Percentiles rank a stretch among this genome's conserved stretches.
These are phyloP conservation scores for Alternaria triticina DNA, from an alignment of 2,329 filamentous ascomycete species.

Conservation along the genomic window DNA sequence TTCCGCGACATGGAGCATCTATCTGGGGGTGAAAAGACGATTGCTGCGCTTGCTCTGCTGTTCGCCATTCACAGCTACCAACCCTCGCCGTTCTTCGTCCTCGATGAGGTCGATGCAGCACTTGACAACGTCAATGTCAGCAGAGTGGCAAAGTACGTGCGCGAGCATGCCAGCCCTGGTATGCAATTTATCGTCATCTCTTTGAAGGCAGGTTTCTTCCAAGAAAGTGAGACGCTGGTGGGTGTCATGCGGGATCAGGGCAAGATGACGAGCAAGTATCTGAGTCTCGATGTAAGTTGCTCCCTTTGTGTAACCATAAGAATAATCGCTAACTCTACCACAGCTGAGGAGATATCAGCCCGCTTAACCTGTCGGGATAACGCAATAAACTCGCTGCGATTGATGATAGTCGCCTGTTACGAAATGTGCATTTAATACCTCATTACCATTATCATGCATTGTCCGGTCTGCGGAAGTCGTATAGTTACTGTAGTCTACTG, in stretches of 20 bases:
- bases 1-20: slow-evolving; percentile 99
- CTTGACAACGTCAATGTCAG: slow-evolving; percentile 98
- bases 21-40: slow-evolving; percentile 97
- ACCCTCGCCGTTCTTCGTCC: slow-evolving; percentile 94
- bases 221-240: slow-evolving; percentile 93
- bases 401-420: not conserved
- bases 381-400: not conserved
- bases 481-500: not conserved
- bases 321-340: not conserved
- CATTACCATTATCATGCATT: not conserved
- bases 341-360: not conserved
- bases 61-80: slow-evolving; percentile 98
- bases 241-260: slow-evolving; percentile 95
- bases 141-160: slow-evolving; percentile 95
- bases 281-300: slow-evolving; percentile 90
- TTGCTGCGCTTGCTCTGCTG: slow-evolving; percentile 93
- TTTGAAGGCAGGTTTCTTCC: slow-evolving; percentile 93
- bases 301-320: not conserved
- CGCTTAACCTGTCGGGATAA: not conserved
- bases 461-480: not conserved
- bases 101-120: slow-evolving; percentile 97
- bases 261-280: slow-evolving; percentile 86
- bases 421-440: not conserved
- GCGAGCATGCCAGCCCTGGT: slow-evolving; percentile 89
- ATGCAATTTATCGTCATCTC: slow-evolving; percentile 99